Evolutionary conservation across 352 stramenopile species (phyloP).

Genomic region (Globisporangium paroecandrum): DNA sequence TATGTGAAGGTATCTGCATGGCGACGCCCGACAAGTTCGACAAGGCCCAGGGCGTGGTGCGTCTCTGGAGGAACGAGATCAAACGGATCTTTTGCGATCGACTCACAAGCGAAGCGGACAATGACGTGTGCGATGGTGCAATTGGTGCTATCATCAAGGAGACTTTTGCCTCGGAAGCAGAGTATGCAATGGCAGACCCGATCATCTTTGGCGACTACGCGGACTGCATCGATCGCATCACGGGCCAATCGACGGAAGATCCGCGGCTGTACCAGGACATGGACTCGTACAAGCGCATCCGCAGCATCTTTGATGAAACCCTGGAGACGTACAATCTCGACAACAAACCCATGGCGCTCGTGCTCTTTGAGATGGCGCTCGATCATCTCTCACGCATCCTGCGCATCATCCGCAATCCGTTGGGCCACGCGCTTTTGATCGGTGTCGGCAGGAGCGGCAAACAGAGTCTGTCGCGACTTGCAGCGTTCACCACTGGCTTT

Average conservation of each 20-base stretch:
- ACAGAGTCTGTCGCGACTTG: conserved; percentile 90
- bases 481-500: conserved; percentile 91
- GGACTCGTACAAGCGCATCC: conserved; percentile 88
- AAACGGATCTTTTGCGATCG: conserved; percentile 93
- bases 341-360: conserved; percentile 93
- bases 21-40: conserved; percentile 89
- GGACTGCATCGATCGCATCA: conserved; percentile 78
- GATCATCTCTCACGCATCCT: conserved; percentile 92
- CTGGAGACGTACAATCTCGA: conserved; percentile 94
- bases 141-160: conserved; percentile 76
- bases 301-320: conserved; percentile 91
- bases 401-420: conserved; percentile 89
- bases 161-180: conserved; percentile 57
- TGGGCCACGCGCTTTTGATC: conserved; percentile 92
- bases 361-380: conserved; percentile 95
- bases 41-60: conserved; percentile 61
- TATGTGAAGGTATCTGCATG: conserved; percentile 94
- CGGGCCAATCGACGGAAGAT: conserved; percentile 66
- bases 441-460: conserved; percentile 94
- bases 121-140: conserved; percentile 72
- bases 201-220: conserved; percentile 93
- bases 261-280: conserved; percentile 92
- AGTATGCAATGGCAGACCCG: conserved; percentile 73
- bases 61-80: conserved; percentile 93
- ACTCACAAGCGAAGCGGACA: conserved; percentile 86